A percentile compares a stretch with the other conserved stretches of the same genome.
Conservation (phyloP, 2,329 filamentous ascomycete species). For the Emergomyces pasteurianus region DNA sequence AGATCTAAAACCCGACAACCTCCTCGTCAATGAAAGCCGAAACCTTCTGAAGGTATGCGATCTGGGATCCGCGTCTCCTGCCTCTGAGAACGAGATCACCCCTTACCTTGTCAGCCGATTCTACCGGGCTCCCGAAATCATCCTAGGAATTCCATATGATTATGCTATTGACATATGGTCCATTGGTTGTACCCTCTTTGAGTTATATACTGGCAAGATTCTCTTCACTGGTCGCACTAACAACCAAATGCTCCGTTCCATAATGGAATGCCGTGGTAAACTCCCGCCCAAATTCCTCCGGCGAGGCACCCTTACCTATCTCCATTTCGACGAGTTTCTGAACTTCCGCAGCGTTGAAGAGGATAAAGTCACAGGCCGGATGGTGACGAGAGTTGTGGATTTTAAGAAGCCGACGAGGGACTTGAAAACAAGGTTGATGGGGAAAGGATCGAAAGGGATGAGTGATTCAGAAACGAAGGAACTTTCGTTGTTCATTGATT, state of each 20-base stretch:
- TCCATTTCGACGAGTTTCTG: conserved; percentile 74
- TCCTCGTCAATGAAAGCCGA: conserved; percentile 74
- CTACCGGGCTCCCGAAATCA: conserved; percentile 93
- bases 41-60: conserved; percentile 91
- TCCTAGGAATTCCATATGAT: conserved; percentile 91
- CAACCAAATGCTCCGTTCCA: conserved; percentile 93
- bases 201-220: conserved; percentile 95
- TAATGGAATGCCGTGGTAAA: conserved; percentile 92
- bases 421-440: conserved; percentile 64
- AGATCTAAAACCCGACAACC: conserved; percentile 96
- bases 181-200: conserved; percentile 91
- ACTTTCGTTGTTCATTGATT: conserved; percentile 69
- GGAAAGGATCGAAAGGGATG: conserved; percentile 51
- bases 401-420: conserved; percentile 63
- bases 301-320: conserved; percentile 59
- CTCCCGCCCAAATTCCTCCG: conserved; percentile 82
- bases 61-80: conserved; percentile 87
- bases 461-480: conserved; percentile 63
- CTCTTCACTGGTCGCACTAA: conserved; percentile 91
- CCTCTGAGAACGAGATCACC: conserved; percentile 81
- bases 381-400: conserved; percentile 37
- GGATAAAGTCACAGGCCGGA: conserved; percentile 78
- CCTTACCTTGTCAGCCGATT: conserved; percentile 95
- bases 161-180: conserved; percentile 97
- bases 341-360: conserved; percentile 77